Percentiles rank a stretch among this genome's conserved stretches.
These are phyloP conservation scores for Cinnamomum micranthum DNA, from an alignment of 164 flowering plant genomes.

Conservation along the genomic window DNA sequence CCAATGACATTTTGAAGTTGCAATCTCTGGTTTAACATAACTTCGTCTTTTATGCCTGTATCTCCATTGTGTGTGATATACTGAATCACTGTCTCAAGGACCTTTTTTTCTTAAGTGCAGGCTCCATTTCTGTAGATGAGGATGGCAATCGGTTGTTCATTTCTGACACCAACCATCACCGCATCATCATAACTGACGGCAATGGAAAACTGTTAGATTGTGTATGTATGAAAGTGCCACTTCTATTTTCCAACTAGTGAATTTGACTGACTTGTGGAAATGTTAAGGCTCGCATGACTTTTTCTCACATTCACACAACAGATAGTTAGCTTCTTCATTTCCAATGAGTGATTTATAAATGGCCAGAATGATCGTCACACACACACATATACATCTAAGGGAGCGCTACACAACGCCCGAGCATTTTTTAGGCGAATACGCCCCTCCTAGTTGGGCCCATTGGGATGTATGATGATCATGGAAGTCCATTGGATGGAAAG, in stretches of 20 bases:
- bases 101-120: slow-evolving; percentile 30
- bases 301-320: neutral
- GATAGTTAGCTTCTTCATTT: neutral
- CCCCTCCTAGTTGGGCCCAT: too few relatives aligned
- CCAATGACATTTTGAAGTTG: neutral
- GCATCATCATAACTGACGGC: slow-evolving; percentile 56
- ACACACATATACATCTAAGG: too few relatives aligned
- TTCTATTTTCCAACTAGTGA: neutral
- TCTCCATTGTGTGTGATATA: neutral
- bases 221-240: slow-evolving; percentile 43
- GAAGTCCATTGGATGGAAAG: too few relatives aligned
- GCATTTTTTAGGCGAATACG: too few relatives aligned
- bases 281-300: neutral
- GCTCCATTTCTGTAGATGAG: slow-evolving; percentile 77
- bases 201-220: slow-evolving; percentile 69
- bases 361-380: neutral
- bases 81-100: neutral
- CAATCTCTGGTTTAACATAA: neutral
- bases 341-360: neutral
- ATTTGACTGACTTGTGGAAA: neutral
- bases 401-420: too few relatives aligned
- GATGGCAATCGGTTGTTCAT: slow-evolving; percentile 60
- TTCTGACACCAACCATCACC: slow-evolving; percentile 87
- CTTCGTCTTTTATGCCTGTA: neutral
- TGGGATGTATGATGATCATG: too few relatives aligned